These are phyloP conservation scores for Stereum hirsutum DNA, from an alignment of 1,284 basidiomycete genomes.

Conservation along the genomic window DNA sequence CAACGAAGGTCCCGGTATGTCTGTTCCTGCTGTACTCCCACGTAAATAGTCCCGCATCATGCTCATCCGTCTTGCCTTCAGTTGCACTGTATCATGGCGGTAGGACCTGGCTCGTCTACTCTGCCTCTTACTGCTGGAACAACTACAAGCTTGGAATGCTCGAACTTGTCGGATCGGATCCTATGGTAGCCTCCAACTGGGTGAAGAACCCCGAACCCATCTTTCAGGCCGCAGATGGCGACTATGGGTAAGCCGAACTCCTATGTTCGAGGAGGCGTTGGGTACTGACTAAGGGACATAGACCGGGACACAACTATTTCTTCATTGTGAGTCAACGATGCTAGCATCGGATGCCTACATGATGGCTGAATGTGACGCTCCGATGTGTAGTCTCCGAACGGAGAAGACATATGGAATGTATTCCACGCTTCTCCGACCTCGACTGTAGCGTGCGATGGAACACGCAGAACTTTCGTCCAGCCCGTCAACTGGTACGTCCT, in stretches of 20 bases:
- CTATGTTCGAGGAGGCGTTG: too few species aligned
- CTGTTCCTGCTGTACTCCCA: not conserved
- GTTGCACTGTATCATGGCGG: conserved; percentile 23
- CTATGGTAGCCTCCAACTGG: conserved; percentile 24
- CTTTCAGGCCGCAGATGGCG: conserved; percentile 20
- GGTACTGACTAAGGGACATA: too few species aligned
- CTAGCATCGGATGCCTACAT: too few species aligned
- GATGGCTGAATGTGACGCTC: too few species aligned
- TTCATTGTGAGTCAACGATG: too few species aligned
- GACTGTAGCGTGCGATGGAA: conserved; percentile 23
- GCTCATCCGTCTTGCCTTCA: not conserved
- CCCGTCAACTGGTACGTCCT: too few species aligned
- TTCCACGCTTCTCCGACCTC: conserved; percentile 19
- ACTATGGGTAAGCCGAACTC: too few species aligned
- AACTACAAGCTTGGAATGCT: conserved; percentile 25
- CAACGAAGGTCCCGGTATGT: conserved; percentile 25
- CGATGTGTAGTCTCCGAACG: too few species aligned
- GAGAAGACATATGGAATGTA: conserved; percentile 23
- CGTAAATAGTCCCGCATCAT: too few species aligned
- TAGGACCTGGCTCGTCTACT: conserved; percentile 24
- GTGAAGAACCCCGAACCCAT: conserved; percentile 22
- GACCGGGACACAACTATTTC: too few species aligned
- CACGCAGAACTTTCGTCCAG: conserved; percentile 23
- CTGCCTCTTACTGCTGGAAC: conserved; percentile 23
- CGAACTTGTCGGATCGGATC: conserved; percentile 25